A percentile compares a stretch with the other conserved stretches of the same genome.
Conservation (phyloP, 225 moss, liverwort and hornwort genomes). For the Lunularia cruciata region DNA sequence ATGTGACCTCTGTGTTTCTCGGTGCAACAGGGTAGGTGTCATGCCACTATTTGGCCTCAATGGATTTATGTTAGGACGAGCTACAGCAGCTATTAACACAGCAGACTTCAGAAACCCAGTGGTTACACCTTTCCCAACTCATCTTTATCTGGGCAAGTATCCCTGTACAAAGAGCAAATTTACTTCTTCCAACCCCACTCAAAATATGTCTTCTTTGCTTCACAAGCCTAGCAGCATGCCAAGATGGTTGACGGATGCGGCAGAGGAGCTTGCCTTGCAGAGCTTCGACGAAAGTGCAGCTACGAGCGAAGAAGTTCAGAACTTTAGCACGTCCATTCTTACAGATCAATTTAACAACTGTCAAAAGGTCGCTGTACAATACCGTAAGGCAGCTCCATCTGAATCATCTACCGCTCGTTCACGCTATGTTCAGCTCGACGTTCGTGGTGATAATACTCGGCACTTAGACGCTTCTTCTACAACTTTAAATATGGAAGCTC, state of each 20-base stretch:
- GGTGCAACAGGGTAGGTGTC: conserved; percentile 53
- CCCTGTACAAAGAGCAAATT: conserved; percentile 52
- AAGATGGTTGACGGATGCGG: conserved; percentile 46
- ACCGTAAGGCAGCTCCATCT: background rate
- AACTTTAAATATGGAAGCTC: background rate
- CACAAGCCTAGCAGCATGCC: conserved; percentile 37
- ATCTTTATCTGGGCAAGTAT: conserved; percentile 57
- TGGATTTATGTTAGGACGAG: conserved; percentile 58
- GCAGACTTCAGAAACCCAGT: conserved; percentile 28
- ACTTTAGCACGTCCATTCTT: background rate
- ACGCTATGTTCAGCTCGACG: background rate
- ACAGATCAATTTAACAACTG: background rate
- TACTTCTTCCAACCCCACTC: conserved; percentile 32
- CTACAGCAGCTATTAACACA: conserved; percentile 42
- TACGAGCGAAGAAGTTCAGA: background rate
- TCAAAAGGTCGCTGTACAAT: background rate
- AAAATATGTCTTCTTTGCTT: conserved; percentile 36
- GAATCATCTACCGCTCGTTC: background rate
- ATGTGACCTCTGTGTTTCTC: background rate
- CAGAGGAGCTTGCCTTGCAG: conserved; percentile 24
- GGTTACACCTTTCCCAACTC: conserved; percentile 28
- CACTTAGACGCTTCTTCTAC: background rate
- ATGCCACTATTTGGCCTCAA: conserved; percentile 61
- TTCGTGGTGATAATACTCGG: background rate
- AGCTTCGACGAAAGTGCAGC: background rate